A percentile compares a stretch with the other conserved stretches of the same genome.
Evolutionary conservation across 345 rosid genomes (phyloP).

Genomic region (Salix viminalis): DNA sequence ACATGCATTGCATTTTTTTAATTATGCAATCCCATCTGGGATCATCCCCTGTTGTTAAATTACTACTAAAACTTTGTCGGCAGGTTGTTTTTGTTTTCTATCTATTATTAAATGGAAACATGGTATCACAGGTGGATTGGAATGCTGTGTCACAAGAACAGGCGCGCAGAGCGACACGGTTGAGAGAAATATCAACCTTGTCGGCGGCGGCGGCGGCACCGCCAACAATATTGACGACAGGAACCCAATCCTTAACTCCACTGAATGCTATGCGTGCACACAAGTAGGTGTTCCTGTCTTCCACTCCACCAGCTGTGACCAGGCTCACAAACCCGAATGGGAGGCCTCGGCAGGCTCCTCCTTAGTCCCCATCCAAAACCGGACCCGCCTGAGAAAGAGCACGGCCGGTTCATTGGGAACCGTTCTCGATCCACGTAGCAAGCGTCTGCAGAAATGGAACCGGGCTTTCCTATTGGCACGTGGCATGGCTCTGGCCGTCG

Average conservation of each 20-base stretch:
- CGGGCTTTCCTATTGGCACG: conserved; percentile 67
- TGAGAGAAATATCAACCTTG: background rate
- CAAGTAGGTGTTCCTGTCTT: conserved; percentile 87
- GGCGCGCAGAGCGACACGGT: background rate
- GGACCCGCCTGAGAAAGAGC: conserved; percentile 10
- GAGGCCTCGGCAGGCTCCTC: conserved; percentile 93
- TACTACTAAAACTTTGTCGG: too few species aligned
- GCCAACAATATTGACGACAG: background rate
- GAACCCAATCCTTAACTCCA: conserved; percentile 30
- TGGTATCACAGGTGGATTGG: conserved; percentile 43
- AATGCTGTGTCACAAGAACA: conserved; percentile 4
- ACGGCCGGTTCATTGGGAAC: conserved; percentile 33
- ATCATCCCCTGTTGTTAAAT: too few species aligned
- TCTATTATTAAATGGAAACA: background rate
- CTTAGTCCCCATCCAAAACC: conserved; percentile 68
- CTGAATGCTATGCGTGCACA: conserved; percentile 92
- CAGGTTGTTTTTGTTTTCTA: background rate
- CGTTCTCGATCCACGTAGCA: conserved; percentile 66
- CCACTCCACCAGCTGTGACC: conserved; percentile 95
- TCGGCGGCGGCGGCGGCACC: background rate
- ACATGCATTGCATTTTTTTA: too few species aligned
- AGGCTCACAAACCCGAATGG: conserved; percentile 83
- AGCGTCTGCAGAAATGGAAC: conserved; percentile 69
- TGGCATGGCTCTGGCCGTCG: conserved; percentile 70
- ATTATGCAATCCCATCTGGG: too few species aligned